These are phyloP conservation scores for Aspergillus awamori DNA, from an alignment of 2,329 filamentous ascomycete genomes.

Conservation along the genomic window DNA sequence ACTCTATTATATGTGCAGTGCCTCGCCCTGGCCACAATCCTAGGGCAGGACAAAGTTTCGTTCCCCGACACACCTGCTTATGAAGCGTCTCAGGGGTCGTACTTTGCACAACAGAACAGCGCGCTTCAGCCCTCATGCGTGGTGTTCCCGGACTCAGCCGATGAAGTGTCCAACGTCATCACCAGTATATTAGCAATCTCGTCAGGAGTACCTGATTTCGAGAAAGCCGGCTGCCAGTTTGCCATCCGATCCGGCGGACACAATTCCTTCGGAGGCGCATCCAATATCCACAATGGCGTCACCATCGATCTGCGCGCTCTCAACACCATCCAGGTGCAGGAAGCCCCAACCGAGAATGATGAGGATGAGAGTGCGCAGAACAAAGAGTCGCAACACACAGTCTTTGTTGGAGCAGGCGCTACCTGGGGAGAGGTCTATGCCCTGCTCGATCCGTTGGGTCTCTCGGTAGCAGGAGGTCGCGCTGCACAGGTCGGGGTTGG, in stretches of 20 bases:
- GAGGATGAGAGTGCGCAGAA: too few species aligned
- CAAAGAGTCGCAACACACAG: neutral
- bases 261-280: conserved; percentile 7
- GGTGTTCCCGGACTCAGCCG: too few species aligned
- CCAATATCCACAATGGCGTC: conserved; percentile 19
- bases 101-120: too few species aligned
- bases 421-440: conserved; percentile 21
- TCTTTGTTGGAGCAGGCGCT: conserved; percentile 14
- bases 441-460: conserved; percentile 18
- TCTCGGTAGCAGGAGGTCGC: conserved; percentile 29
- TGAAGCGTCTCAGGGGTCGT: too few species aligned
- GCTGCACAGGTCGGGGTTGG: conserved; percentile 31
- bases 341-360: neutral
- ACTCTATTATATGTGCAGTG: too few species aligned
- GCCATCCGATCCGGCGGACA: conserved; percentile 23
- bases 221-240: conserved; percentile 5
- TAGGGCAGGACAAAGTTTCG: too few species aligned
- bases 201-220: too few species aligned
- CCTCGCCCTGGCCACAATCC: too few species aligned
- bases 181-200: too few species aligned
- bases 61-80: too few species aligned
- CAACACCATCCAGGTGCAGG: conserved; percentile 15
- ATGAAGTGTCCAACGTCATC: too few species aligned
- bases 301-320: conserved; percentile 20
- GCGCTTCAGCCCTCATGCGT: too few species aligned